Evolutionary conservation across 116 monocot species (phyloP).

Genomic region (Phalaenopsis hybrid): DNA sequence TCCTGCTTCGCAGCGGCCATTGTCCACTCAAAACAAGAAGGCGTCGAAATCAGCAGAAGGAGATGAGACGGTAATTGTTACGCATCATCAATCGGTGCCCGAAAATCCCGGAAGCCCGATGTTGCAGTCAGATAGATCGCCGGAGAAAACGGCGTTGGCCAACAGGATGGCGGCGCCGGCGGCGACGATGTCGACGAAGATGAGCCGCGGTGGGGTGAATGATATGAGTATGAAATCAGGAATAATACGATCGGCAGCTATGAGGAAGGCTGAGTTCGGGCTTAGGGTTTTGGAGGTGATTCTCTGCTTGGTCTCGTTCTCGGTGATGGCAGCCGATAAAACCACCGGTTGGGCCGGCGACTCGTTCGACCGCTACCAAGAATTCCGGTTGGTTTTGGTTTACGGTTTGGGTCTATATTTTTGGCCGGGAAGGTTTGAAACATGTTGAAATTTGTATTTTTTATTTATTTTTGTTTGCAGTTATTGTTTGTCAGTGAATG

Average conservation of each 20-base stretch:
- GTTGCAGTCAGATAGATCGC: conserved; percentile 2
- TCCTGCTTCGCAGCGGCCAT: background rate
- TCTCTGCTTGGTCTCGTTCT: conserved; percentile 35
- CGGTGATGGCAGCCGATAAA: conserved; percentile 38
- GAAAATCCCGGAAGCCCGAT: conserved; percentile 13
- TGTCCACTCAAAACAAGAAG: background rate
- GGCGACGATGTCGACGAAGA: background rate
- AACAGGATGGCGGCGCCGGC: conserved; percentile 12
- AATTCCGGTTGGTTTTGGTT: conserved; percentile 29
- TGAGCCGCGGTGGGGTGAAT: conserved; percentile 5
- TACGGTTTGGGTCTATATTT: background rate
- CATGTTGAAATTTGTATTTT: background rate
- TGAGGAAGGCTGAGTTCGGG: conserved; percentile 20
- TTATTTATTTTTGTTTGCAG: conserved; percentile 17
- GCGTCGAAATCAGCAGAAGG: background rate
- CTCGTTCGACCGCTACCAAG: conserved; percentile 37
- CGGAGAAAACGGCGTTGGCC: background rate
- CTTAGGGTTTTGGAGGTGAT: conserved; percentile 35
- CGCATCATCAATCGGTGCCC: background rate
- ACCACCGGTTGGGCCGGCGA: conserved; percentile 47
- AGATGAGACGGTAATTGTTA: background rate
- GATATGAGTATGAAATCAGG: conserved; percentile 8
- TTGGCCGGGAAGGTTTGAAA: background rate
- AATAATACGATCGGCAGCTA: conserved; percentile 2
- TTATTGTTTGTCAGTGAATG: conserved; percentile 49